Evolutionary conservation across 106 monocot species (phyloP), one percentile per base, ranked within the genome.

Genomic region (Acorus calamus): DNA sequence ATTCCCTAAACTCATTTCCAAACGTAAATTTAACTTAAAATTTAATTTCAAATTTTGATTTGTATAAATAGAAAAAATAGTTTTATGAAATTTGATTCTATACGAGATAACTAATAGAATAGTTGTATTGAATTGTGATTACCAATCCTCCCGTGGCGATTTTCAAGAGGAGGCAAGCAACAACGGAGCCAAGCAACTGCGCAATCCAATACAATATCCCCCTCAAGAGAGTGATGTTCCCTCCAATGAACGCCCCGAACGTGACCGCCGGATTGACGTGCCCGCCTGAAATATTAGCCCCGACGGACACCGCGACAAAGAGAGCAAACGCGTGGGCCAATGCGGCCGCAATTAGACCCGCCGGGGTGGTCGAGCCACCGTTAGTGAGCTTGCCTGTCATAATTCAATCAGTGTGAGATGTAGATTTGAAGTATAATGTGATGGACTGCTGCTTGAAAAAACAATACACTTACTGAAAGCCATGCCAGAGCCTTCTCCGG

Each of bases 401-500:
- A 28, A 28, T 28, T 28, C 28, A 28, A 28, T 28, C 28, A 28
- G 1, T 28, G 28, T 28, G 28, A 28, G 28, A 28, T 28, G 28
- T 28, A 1, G 28, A 1, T 1, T 28, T 28, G 28, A 28, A 28
- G 28, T 28, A 28, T 28, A 28, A 28, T 28, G 28, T 28, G 28
- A 28, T 28, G 28, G 28, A 28, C 28, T 28, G 0, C 1, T 28
- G 28, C 28, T 8, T 43, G 4, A 6, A 7, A 41, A 6, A 47
- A 44, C 49, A 44, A 6, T 8, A 53, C 14, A 11, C 74, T 53
- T 72, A 85, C 85, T 73, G 78, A 75, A 76, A 7, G 81, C 85
- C 68, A 85, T 69, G 12, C 81, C 75, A 57, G 85, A 85, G 47
- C 85, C 85, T 61, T 77, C 69, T 41, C 85, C 85, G 81, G 85